These are phyloP conservation scores for Coemansia sp. DNA, from an alignment of 192 early-diverging fungal species.

Conservation along the genomic window DNA sequence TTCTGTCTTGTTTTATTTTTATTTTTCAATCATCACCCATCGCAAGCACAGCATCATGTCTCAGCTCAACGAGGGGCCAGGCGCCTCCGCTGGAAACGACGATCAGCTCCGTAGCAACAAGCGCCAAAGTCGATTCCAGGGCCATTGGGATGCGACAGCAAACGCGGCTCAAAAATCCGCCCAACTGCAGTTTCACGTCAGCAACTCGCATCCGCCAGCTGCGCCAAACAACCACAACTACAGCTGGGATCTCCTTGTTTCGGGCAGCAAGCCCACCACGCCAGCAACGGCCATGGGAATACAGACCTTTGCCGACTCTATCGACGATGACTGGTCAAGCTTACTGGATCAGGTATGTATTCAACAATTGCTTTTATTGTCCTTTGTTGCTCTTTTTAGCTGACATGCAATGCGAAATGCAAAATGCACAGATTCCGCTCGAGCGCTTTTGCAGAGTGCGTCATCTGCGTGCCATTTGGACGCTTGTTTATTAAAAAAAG, in stretches of 20 bases:
- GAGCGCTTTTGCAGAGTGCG: background rate
- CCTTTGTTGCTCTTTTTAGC: background rate
- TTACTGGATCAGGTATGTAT: slow-evolving; percentile 48
- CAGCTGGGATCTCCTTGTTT: slow-evolving; percentile 37
- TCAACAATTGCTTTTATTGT: background rate
- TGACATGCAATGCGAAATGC: background rate
- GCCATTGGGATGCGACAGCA: slow-evolving; percentile 48
- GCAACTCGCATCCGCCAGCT: slow-evolving; percentile 20
- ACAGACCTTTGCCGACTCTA: slow-evolving; percentile 28
- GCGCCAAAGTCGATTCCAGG: slow-evolving; percentile 51
- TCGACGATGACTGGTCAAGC: slow-evolving; percentile 50
- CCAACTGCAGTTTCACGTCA: slow-evolving; percentile 20
- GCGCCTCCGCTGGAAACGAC: slow-evolving; percentile 21
- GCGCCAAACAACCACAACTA: slow-evolving; percentile 19
- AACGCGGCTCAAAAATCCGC: slow-evolving; percentile 7
- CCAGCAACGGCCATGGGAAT: slow-evolving; percentile 26
- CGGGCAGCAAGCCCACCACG: slow-evolving; percentile 18
- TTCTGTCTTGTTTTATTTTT: background rate
- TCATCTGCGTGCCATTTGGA: background rate
- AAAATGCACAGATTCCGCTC: background rate
- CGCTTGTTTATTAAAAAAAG: background rate
- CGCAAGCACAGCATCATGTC: slow-evolving; percentile 25
- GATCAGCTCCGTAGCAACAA: slow-evolving; percentile 33
- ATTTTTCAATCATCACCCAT: background rate
- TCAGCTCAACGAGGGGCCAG: slow-evolving; percentile 28